Percentiles rank a stretch among this genome's conserved stretches.
Conservation (phyloP, 306 rosid genomes). For the Casuarina equisetifolia region DNA sequence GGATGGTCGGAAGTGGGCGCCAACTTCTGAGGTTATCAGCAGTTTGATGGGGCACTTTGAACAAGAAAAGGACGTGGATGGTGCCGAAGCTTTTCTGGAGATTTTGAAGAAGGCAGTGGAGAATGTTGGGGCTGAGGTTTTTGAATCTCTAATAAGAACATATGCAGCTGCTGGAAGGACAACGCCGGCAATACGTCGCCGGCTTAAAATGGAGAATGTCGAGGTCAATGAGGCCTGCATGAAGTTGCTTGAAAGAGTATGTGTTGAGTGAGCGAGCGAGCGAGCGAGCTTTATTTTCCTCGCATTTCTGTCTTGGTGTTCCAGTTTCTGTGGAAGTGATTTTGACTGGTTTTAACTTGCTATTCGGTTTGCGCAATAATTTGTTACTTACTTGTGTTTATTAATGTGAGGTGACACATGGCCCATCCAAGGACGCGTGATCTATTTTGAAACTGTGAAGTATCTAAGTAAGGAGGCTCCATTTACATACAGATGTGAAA, state of each 20-base stretch:
- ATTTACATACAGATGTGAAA: neutral
- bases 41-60: constrained; percentile 66
- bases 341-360: constrained; percentile 27
- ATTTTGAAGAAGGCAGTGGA: constrained; percentile 61
- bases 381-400: constrained; percentile 21
- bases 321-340: constrained; percentile 30
- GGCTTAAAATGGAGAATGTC: constrained; percentile 86
- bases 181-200: constrained; percentile 47
- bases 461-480: neutral
- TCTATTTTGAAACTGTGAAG: constrained; percentile 19
- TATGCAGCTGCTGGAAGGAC: constrained; percentile 74
- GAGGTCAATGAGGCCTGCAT: constrained; percentile 54
- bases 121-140: constrained; percentile 49
- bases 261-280: constrained; percentile 51
- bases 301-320: constrained; percentile 19
- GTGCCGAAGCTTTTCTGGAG: constrained; percentile 74
- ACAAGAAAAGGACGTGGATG: constrained; percentile 76
- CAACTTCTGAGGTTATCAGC: constrained; percentile 45
- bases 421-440: constrained; percentile 14
- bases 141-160: constrained; percentile 80
- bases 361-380: constrained; percentile 30
- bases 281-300: constrained; percentile 6
- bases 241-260: constrained; percentile 66
- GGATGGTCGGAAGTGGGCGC: constrained; percentile 69
- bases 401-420: constrained; percentile 20